Conservation (phyloP, 495 filamentous ascomycete genomes). For the Pyronema omphalodes region DNA sequence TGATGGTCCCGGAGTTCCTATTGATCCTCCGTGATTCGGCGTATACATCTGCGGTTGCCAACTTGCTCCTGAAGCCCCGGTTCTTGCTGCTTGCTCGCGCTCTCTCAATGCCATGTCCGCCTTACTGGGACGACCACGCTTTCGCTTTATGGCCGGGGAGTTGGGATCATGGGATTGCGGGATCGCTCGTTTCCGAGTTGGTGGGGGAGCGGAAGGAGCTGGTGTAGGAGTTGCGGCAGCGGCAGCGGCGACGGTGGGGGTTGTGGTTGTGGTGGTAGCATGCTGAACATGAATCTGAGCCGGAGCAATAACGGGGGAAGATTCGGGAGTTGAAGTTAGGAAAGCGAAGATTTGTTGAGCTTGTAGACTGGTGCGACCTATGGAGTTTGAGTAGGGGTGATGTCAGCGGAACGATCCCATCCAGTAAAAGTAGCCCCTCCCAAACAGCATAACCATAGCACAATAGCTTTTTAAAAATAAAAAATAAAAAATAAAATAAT, state of each 20-base stretch:
- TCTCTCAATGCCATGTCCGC: constrained; percentile 3
- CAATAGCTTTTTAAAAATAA: no score
- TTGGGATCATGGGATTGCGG: not conserved
- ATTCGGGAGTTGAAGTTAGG: not conserved
- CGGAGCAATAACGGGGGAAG: not conserved
- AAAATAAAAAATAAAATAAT: no score
- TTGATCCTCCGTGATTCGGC: not conserved
- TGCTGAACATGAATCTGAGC: not conserved
- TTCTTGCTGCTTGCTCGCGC: not conserved
- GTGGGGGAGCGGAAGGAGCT: not conserved
- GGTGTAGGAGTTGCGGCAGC: not conserved
- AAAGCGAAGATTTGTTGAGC: constrained; percentile 3
- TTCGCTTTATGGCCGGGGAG: not conserved
- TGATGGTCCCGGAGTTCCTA: not conserved
- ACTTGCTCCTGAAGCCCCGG: not conserved
- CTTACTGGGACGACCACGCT: constrained; percentile 7
- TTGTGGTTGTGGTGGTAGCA: not conserved
- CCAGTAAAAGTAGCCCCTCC: no score
- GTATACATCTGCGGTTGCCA: constrained; percentile 7
- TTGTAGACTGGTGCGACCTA: constrained; percentile 6
- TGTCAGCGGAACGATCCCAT: no score
- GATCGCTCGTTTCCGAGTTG: not conserved
- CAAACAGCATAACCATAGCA: no score
- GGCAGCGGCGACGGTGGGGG: not conserved
- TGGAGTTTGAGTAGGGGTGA: not conserved